Percentiles rank a stretch among this genome's conserved stretches.
phyloP scores from a whole-genome alignment of 208 protist species.

The Crithidia mellificae region DNA sequence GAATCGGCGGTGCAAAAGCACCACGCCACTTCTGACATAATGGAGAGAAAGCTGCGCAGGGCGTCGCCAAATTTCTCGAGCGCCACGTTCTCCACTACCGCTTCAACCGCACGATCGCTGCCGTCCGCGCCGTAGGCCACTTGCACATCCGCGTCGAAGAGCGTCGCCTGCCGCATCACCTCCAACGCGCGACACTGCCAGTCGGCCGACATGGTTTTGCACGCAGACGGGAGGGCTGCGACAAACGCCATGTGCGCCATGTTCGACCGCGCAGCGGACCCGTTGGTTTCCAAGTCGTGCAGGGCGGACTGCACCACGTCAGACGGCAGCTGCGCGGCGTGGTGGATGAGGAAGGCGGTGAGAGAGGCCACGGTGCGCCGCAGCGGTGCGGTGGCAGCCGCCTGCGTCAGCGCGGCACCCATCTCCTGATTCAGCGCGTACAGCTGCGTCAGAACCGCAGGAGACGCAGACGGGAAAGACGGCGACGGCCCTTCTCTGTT shows the following conservation, averaged over 20 bases:
- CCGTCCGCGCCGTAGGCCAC: constrained; percentile 11
- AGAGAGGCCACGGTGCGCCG: constrained; percentile 18
- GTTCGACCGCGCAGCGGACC: constrained; percentile 5
- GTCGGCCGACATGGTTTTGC: not conserved
- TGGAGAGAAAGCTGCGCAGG: constrained; percentile 15
- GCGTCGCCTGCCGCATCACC: constrained; percentile 29
- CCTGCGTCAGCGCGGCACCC: constrained; percentile 6
- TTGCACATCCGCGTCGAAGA: constrained; percentile 33
- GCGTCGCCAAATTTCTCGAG: constrained; percentile 7
- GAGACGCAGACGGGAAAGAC: not conserved
- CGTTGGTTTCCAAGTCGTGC: constrained; percentile 18
- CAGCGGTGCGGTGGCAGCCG: constrained; percentile 1
- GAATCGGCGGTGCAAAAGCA: constrained; percentile 33
- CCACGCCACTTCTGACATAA: constrained; percentile 32
- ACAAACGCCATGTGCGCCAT: constrained; percentile 36
- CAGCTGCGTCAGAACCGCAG: constrained; percentile 5
- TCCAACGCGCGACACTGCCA: constrained; percentile 35
- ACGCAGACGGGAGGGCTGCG: constrained; percentile 19
- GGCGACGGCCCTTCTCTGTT: too few relatives aligned
- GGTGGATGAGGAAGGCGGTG: constrained; percentile 28
- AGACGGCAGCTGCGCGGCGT: constrained; percentile 8
- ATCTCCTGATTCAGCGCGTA: constrained; percentile 29
- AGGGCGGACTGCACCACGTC: constrained; percentile 11
- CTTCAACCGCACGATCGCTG: not conserved
- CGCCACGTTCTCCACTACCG: not conserved